Conservation (phyloP, 768 basidiomycete genomes). For the Leccinum disarticulatum region DNA sequence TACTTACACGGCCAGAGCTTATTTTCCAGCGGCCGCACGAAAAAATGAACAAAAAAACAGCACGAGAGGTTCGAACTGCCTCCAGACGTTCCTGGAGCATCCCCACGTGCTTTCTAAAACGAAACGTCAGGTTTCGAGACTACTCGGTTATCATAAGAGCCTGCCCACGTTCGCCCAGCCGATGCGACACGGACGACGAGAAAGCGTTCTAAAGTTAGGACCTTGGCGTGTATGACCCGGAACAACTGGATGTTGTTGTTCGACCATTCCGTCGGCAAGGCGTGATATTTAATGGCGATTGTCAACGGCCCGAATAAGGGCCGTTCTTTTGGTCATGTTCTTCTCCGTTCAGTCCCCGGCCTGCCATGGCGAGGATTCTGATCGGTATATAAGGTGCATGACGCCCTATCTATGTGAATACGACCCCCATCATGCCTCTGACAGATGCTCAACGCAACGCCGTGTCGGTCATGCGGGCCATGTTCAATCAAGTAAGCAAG, state of each 20-base stretch:
- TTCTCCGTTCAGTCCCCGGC: neutral
- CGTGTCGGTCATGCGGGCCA: neutral
- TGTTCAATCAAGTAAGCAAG: fast-evolving
- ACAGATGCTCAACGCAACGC: conserved; percentile 17
- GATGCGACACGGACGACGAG: neutral
- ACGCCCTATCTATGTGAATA: neutral
- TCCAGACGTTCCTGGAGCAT: too few relatives aligned
- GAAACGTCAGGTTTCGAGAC: too few relatives aligned
- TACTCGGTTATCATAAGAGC: too few relatives aligned
- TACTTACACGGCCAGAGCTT: too few relatives aligned
- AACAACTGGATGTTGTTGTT: neutral
- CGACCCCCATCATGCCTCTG: conserved; percentile 9
- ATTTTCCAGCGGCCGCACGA: too few relatives aligned
- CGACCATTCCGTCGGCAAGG: neutral
- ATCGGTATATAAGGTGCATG: conserved; percentile 1
- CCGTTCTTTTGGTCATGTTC: neutral
- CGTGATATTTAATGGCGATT: neutral
- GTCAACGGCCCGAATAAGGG: neutral
- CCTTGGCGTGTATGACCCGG: too few relatives aligned
- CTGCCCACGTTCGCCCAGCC: neutral
- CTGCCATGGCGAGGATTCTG: neutral
- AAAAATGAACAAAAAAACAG: too few relatives aligned
- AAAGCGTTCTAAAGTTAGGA: too few relatives aligned
- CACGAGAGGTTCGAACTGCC: too few relatives aligned
- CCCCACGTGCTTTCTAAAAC: too few relatives aligned